These are phyloP conservation scores for Colletotrichum sp. DNA, from an alignment of 2,329 filamentous ascomycete species.

Conservation along the genomic window DNA sequence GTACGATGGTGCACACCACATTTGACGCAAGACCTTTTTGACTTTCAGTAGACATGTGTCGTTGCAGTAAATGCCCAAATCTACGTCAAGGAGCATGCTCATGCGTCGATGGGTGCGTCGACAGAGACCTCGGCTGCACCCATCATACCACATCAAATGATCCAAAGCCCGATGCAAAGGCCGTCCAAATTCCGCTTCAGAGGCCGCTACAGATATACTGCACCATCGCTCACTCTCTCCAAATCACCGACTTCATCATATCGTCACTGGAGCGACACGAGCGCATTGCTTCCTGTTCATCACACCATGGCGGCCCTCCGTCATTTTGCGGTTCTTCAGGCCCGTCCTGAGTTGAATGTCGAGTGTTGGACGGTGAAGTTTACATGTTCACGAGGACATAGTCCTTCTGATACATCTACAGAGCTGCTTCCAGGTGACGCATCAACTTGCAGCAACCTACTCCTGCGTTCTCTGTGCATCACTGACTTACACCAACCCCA, in stretches of 20 bases:
- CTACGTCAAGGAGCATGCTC: background rate
- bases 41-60: background rate
- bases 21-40: background rate
- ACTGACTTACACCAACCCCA: background rate
- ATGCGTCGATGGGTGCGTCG: background rate
- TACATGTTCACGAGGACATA: background rate
- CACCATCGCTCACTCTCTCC: background rate
- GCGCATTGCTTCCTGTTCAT: background rate
- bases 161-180: background rate
- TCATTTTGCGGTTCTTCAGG: background rate
- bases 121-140: background rate
- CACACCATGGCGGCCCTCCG: background rate
- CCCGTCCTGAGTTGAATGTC: background rate
- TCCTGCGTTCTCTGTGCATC: background rate
- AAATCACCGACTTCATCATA: background rate
- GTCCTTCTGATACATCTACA: background rate
- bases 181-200: background rate
- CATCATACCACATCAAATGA: background rate
- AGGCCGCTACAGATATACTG: background rate
- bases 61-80: background rate
- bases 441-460: background rate
- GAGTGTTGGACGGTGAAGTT: background rate
- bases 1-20: background rate
- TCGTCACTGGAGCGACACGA: slow-evolving; percentile 30
- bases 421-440: background rate